phyloP scores from a whole-genome alignment of 2,329 filamentous ascomycete species.

The Alternaria infectoria region DNA sequence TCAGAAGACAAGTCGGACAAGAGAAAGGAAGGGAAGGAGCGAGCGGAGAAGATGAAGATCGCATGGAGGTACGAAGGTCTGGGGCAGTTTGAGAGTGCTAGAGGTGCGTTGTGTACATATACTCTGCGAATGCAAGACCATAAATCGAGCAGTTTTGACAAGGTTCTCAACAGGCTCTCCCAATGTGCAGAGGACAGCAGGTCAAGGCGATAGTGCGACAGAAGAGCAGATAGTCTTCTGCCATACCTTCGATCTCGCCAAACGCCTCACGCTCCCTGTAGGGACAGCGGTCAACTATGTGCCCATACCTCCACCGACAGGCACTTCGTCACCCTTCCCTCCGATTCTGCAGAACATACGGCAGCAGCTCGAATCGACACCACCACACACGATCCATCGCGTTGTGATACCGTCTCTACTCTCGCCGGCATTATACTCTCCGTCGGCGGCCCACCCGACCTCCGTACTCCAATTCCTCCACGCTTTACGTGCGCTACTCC shows the following conservation, averaged over 20 bases:
- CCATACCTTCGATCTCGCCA: constrained; percentile 61
- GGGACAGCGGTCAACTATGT: constrained; percentile 53
- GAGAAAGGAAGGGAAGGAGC: constrained; percentile 42
- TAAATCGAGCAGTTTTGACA: constrained; percentile 21
- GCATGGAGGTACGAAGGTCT: constrained; percentile 95
- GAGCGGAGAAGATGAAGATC: constrained; percentile 85
- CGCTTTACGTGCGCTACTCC: constrained; percentile 74
- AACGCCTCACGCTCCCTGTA: constrained; percentile 53
- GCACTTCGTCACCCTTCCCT: constrained; percentile 64
- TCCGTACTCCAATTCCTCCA: constrained; percentile 83
- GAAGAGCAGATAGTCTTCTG: constrained; percentile 51
- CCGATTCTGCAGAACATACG: constrained; percentile 68
- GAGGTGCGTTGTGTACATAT: constrained; percentile 62
- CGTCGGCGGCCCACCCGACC: constrained; percentile 71
- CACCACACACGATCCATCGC: constrained; percentile 72
- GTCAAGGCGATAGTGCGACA: constrained; percentile 57
- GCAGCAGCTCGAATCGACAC: constrained; percentile 58
- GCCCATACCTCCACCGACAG: constrained; percentile 65
- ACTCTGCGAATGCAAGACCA: constrained; percentile 20
- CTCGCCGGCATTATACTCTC: constrained; percentile 82
- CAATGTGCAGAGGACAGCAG: constrained; percentile 19
- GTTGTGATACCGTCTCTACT: constrained; percentile 84
- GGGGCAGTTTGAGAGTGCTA: constrained; percentile 69
- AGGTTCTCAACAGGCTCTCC: constrained; percentile 24
- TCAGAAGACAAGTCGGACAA: constrained; percentile 52